Evolutionary conservation across 208 protist genomes (phyloP), one percentile per base, ranked within the genome.

Genomic region (Crithidia acanthocephali): DNA sequence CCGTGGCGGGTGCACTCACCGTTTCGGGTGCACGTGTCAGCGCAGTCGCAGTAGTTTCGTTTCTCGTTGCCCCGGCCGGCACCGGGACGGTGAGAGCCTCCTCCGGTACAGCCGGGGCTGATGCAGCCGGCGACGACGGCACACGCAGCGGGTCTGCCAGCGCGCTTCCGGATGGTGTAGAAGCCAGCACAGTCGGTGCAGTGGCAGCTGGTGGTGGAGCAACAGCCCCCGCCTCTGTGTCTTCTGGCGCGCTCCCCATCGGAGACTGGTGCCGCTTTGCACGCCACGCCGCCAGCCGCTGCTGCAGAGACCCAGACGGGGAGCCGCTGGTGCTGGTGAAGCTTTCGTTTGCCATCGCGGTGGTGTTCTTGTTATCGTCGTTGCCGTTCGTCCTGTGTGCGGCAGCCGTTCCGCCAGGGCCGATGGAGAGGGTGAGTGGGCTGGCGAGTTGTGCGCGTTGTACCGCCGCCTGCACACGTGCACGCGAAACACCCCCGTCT

Each of bases 241-340:
- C 11, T 5, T 11, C 35, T 5, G 35, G 5, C 6, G 27, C 3
- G 9, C 3, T 15, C 7, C 23, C 42, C 6, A 23, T 47, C 0
- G 42, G 22, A 5, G 63, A 23, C 11, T 72, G 51, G 37, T 59
- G 66, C 50, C 79, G 71, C 22, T 77, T 79, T 7, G 79, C 80
- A 20, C 85, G 75, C 79, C 79, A 91, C 25, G 78, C 60, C 23
- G 85, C 85, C 27, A 91, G 59, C 30, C 80, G 73, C n/a, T 78
- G 67, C 27, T 72, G 76, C 44, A 91, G 20, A 47, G 58, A 72
- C 16, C 22, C 42, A 33, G 30, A 28, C 35, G 11, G 47, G 8
- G 45, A 28, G 5, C 44, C 45, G 23, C 55, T 50, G 15, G 16
- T 22, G 2, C 9, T 32, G 6, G 11, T 4, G 18, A 10, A 18